Conservation (phyloP, 2,329 filamentous ascomycete species). For the Shiraia bambusicola region DNA sequence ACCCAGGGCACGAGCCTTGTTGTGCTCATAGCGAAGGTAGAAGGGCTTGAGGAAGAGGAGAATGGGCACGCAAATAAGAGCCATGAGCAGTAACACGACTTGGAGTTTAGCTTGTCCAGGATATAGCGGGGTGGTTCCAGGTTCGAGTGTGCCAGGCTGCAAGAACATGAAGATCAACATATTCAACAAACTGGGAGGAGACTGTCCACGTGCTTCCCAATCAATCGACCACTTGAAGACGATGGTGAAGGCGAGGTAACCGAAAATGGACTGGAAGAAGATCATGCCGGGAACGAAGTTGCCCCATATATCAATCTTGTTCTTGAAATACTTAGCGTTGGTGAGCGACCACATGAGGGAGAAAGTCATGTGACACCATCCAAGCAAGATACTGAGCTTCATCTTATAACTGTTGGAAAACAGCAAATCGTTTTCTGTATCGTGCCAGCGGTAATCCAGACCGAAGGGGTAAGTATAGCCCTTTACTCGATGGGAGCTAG, state of each 20-base stretch:
- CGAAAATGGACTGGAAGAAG: conserved; percentile 99
- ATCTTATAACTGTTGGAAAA: conserved; percentile 99
- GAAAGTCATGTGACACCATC: conserved; percentile 99
- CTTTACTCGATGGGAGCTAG: conserved; percentile 65
- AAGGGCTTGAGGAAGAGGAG: conserved; percentile 94
- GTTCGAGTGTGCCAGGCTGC: conserved; percentile 72
- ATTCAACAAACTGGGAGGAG: conserved; percentile 87
- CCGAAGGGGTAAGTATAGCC: conserved; percentile 93
- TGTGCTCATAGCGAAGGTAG: conserved; percentile 92
- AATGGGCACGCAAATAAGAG: conserved; percentile 82
- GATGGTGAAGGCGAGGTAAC: conserved; percentile 90
- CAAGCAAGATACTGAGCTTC: conserved; percentile 97
- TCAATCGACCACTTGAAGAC: conserved; percentile 96
- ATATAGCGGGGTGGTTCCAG: conserved; percentile 66
- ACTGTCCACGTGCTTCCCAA: conserved; percentile 68
- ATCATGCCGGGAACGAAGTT: conserved; percentile 99
- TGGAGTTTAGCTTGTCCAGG: conserved; percentile 75
- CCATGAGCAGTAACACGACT: conserved; percentile 74
- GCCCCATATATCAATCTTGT: conserved; percentile 91
- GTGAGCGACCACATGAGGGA: conserved; percentile 89
- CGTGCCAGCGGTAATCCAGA: conserved; percentile 95
- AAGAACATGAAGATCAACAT: conserved; percentile 99
- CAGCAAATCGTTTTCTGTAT: conserved; percentile 88
- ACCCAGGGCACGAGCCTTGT: conserved; percentile 79
- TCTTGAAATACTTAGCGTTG: conserved; percentile 94